Evolutionary conservation across 352 stramenopile species (phyloP), one percentile per base, ranked within the genome.

Genomic region (Phytophthora podocarpi): DNA sequence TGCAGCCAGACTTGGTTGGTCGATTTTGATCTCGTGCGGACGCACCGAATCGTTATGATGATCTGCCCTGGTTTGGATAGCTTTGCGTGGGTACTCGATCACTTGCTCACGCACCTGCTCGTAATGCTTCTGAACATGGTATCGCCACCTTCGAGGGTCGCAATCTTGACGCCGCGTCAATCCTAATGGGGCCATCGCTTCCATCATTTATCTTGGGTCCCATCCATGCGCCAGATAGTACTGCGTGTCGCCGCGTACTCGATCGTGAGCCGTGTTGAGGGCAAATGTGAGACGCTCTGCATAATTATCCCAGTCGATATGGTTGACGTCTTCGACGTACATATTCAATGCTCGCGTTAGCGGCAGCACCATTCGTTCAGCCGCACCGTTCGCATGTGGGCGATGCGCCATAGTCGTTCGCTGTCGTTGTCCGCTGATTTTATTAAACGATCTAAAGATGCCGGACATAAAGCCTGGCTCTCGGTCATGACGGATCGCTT

Each of bases 221-320:
- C 26, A 51, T 4, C 4, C 27, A 20, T 59, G 48, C 12, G 46
- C 11, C n/a, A 50, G 13, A 20, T 35, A 56, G 5, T 46, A 56
- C 23, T 32, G 23, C 0, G 32, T 56, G 10, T 56, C 47, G 10
- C 21, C 34, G 3, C 34, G 34, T 2, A 51, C n/a, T 1, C 40
- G 34, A 39, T 54, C 54, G 6, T 42, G 23, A 2, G 41, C 42
- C 15, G 52, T 53, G 12, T 47, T 47, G 13, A 51, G 26, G 0
- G 31, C 40, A n/a, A 47, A 53, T 4, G 41, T 46, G 4, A 60
- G 24, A 10, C 52, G 52, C n/a, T 53, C 40, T 15, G 30, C 40
- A 24, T 60, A 53, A n/a, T n/a, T n/a, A 36, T 70, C 60, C 51
- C 67, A 75, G n/a, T 75, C 60, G 0, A 41, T 15, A 20, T 71